Evolutionary conservation across 2,329 filamentous ascomycete genomes (phyloP).

Genomic region (Fusarium veterinarium): DNA sequence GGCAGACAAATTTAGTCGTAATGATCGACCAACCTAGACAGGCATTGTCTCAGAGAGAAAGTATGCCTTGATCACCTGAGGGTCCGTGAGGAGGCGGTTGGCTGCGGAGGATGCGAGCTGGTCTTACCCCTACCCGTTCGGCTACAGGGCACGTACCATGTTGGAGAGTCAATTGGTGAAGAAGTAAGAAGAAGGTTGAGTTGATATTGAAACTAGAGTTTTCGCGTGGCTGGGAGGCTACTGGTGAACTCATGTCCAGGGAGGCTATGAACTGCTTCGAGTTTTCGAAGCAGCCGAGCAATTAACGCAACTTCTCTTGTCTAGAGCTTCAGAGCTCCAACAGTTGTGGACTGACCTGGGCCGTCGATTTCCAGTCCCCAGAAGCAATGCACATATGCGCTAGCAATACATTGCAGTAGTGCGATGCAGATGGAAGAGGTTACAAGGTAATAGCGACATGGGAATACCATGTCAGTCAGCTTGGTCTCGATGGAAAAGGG

Average conservation of each 20-base stretch:
- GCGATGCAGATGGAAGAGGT: slow-evolving; percentile 34
- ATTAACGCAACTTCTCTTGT: background rate
- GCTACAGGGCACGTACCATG: slow-evolving; percentile 25
- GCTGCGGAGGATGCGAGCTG: slow-evolving; percentile 39
- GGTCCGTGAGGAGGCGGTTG: slow-evolving; percentile 40
- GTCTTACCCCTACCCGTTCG: slow-evolving; percentile 33
- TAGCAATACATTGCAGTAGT: slow-evolving; percentile 43
- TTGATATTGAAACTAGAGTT: background rate
- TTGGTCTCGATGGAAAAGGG: slow-evolving; percentile 33
- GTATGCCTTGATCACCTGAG: slow-evolving; percentile 36
- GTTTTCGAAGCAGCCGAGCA: background rate
- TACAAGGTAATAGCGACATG: slow-evolving; percentile 28
- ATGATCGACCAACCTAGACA: slow-evolving; percentile 43
- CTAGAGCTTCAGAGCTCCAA: background rate
- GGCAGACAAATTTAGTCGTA: slow-evolving; percentile 26
- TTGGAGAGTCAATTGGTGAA: slow-evolving; percentile 23
- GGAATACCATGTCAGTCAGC: slow-evolving; percentile 26
- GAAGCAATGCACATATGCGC: slow-evolving; percentile 30
- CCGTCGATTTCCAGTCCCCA: slow-evolving; percentile 31
- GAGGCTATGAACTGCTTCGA: background rate
- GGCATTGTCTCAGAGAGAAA: slow-evolving; percentile 39
- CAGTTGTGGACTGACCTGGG: slow-evolving; percentile 26
- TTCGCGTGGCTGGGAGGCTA: background rate
- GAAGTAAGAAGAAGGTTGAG: slow-evolving; percentile 24
- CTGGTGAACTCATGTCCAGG: background rate